These are phyloP conservation scores for Tirmania nivea DNA, from an alignment of 495 filamentous ascomycete species.

Conservation along the genomic window DNA sequence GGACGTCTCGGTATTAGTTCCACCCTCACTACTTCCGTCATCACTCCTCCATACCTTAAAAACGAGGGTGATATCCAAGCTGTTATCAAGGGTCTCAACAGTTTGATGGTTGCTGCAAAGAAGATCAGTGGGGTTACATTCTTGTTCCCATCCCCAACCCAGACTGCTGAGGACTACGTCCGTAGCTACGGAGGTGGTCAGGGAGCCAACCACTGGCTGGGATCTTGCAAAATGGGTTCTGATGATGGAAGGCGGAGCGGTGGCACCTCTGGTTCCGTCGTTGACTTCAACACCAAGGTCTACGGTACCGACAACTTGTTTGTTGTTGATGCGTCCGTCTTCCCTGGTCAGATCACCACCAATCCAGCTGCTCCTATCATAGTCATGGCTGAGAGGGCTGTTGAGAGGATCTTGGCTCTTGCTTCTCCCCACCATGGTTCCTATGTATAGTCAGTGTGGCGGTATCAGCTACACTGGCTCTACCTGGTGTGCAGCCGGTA, in stretches of 20 bases:
- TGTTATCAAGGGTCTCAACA: conserved; percentile 33
- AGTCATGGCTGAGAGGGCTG: conserved; percentile 34
- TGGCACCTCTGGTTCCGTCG: conserved; percentile 39
- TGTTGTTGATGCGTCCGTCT: conserved; percentile 40
- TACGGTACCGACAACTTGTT: conserved; percentile 52
- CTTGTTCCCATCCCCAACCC: conserved; percentile 29
- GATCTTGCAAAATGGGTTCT: conserved; percentile 38
- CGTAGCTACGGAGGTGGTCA: conserved; percentile 32
- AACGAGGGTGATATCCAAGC: conserved; percentile 29
- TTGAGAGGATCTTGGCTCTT: conserved; percentile 28
- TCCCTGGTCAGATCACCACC: conserved; percentile 37
- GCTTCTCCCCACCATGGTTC: conserved; percentile 6
- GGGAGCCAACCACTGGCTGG: conserved; percentile 51
- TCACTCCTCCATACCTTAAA: conserved; percentile 32
- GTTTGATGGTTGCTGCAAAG: conserved; percentile 33
- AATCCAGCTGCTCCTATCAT: conserved; percentile 39
- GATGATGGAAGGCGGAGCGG: conserved; percentile 38
- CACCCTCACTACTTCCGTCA: conserved; percentile 32
- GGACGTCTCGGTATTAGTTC: conserved; percentile 42
- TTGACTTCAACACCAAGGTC: conserved; percentile 49
- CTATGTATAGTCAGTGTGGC: conserved; percentile 25
- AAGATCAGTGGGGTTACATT: conserved; percentile 32
- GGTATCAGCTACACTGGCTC: conserved; percentile 23
- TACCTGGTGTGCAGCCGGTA: conserved; percentile 20
- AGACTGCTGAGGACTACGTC: conserved; percentile 32